A percentile compares a stretch with the other conserved stretches of the same genome.
These are phyloP conservation scores for Misopates orontium DNA, from an alignment of 257 asterid species.

Conservation along the genomic window DNA sequence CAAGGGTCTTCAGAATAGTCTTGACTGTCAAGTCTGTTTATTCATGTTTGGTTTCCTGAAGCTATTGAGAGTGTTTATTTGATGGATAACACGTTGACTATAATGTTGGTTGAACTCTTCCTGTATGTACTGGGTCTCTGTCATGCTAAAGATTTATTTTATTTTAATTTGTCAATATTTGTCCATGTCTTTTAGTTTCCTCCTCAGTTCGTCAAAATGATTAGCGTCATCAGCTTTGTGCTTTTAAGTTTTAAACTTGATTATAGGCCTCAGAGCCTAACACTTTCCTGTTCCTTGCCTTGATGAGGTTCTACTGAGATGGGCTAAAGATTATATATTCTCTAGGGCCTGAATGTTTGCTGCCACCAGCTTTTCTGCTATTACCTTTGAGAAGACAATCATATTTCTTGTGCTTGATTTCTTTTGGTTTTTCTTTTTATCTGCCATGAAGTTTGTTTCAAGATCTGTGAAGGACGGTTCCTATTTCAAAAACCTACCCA, in stretches of 20 bases:
- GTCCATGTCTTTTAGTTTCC: background rate
- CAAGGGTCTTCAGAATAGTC: background rate
- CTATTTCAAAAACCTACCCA: conserved; percentile 77
- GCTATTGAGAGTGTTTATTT: background rate
- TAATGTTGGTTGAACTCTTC: background rate
- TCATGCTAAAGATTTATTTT: conserved; percentile 5
- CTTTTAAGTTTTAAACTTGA: background rate
- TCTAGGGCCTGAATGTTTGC: background rate
- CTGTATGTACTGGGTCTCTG: background rate
- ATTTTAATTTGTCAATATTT: background rate
- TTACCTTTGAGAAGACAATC: conserved; percentile 16
- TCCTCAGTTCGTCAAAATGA: conserved; percentile 1
- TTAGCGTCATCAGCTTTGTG: conserved; percentile 8
- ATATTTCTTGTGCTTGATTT: conserved; percentile 16
- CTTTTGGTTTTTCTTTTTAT: conserved; percentile 20
- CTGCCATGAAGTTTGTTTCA: conserved; percentile 49
- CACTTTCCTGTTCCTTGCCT: background rate
- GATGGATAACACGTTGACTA: conserved; percentile 2
- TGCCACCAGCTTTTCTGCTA: background rate
- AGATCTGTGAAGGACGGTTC: conserved; percentile 59
- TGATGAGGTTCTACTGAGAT: background rate
- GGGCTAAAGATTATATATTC: background rate
- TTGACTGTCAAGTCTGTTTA: conserved; percentile 8
- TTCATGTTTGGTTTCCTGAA: background rate
- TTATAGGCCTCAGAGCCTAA: background rate